A percentile compares a stretch with the other conserved stretches of the same genome.
Conservation (phyloP, 257 asterid genomes). For the Forsythia viridissima region DNA sequence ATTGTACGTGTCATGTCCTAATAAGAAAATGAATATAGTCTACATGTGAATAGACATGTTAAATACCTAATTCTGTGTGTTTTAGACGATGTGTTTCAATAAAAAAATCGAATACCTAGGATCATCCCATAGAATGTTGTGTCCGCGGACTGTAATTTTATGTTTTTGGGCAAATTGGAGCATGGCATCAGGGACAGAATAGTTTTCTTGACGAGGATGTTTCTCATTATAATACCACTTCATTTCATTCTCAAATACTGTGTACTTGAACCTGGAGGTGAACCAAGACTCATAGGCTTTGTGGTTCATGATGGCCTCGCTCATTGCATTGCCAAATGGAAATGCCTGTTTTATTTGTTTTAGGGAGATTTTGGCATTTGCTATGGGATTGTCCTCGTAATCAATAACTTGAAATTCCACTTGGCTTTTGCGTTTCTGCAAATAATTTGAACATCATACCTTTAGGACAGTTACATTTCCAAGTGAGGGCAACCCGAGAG, state of each 20-base stretch:
- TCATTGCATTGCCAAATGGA: constrained; percentile 30
- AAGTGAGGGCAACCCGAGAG: background rate
- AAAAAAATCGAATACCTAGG: background rate
- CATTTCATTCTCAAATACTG: constrained; percentile 62
- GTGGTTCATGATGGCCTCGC: constrained; percentile 11
- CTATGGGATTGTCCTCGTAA: constrained; percentile 10
- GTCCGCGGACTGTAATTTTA: constrained; percentile 49
- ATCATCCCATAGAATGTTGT: constrained; percentile 63
- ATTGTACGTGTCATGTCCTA: too few relatives aligned
- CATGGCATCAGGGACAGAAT: constrained; percentile 50
- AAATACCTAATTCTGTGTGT: too few relatives aligned
- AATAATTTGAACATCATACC: background rate
- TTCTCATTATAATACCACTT: constrained; percentile 55
- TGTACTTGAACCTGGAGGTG: constrained; percentile 51
- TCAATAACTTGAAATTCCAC: constrained; percentile 31
- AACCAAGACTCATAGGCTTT: constrained; percentile 50
- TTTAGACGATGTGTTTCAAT: background rate
- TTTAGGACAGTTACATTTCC: background rate
- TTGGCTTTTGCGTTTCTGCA: constrained; percentile 31
- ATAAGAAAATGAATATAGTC: too few relatives aligned
- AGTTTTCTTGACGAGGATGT: constrained; percentile 42
- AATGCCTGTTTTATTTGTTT: constrained; percentile 1
- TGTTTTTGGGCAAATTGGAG: constrained; percentile 36
- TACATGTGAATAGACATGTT: too few relatives aligned
- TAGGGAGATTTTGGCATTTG: constrained; percentile 16